Conservation (phyloP, 1,139 yeast genomes). For the Sugiyamaella japonica region DNA sequence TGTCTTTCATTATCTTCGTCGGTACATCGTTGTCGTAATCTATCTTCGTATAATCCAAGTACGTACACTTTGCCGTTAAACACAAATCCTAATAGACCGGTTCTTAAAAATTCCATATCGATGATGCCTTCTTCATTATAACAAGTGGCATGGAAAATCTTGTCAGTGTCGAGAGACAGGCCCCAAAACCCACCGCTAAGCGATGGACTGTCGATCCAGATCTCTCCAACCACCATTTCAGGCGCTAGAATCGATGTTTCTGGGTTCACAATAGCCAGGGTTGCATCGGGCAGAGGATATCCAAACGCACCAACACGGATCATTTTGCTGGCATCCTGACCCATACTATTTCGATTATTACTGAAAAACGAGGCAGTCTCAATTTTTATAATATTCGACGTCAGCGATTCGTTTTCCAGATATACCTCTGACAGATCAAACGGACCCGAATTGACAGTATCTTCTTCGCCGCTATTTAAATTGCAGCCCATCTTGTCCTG, state of each 20-base stretch:
- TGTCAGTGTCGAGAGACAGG: conserved; percentile 63
- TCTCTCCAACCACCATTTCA: conserved; percentile 87
- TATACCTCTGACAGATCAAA: conserved; percentile 63
- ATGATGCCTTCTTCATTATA: conserved; percentile 65
- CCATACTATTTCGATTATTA: conserved; percentile 41
- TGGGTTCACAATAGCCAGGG: conserved; percentile 90
- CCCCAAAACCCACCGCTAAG: conserved; percentile 89
- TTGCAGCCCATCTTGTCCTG: conserved; percentile 57
- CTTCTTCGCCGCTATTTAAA: conserved; percentile 15
- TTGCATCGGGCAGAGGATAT: conserved; percentile 90
- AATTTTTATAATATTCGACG: conserved; percentile 74
- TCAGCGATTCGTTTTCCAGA: conserved; percentile 77
- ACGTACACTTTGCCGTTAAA: conserved; percentile 85
- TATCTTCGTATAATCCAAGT: conserved; percentile 86
- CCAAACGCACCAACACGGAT: conserved; percentile 91
- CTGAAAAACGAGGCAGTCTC: conserved; percentile 63
- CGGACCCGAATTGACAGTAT: conserved; percentile 46
- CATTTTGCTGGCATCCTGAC: conserved; percentile 49
- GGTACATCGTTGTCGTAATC: conserved; percentile 62
- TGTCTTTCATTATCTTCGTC: conserved; percentile 18
- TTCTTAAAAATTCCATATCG: conserved; percentile 79
- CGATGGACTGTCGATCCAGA: conserved; percentile 93
- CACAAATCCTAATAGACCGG: conserved; percentile 87
- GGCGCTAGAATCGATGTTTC: conserved; percentile 71
- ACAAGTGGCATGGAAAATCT: conserved; percentile 80